Conservation (phyloP, 2,329 filamentous ascomycete genomes). For the Arthroderma sp. region DNA sequence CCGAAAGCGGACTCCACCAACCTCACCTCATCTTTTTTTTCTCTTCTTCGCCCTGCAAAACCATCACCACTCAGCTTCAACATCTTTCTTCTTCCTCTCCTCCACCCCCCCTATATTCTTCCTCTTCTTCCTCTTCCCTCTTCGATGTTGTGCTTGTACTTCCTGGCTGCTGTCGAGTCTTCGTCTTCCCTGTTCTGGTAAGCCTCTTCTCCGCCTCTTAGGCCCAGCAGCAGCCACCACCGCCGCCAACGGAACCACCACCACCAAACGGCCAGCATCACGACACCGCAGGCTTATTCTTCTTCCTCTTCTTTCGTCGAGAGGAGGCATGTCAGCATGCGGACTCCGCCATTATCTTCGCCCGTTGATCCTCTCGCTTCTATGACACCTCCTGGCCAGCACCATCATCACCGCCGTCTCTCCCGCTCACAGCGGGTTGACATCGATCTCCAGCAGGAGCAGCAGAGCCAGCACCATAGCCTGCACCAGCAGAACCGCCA, state of each 20-base stretch:
- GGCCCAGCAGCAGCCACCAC: background rate
- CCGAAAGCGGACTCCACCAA: conserved; percentile 2
- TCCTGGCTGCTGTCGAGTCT: background rate
- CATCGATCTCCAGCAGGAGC: conserved; percentile 7
- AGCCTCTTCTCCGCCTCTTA: background rate
- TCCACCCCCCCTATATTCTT: too few relatives aligned
- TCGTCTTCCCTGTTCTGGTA: background rate
- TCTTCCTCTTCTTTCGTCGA: conserved; percentile 8
- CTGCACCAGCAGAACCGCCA: background rate
- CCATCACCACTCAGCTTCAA: background rate
- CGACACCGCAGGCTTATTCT: too few relatives aligned
- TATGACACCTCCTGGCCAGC: conserved; percentile 8
- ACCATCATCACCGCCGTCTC: conserved; percentile 10
- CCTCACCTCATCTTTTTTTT: background rate
- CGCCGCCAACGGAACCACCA: background rate
- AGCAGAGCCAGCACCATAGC: background rate
- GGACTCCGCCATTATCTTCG: conserved; percentile 31
- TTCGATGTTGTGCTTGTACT: too few relatives aligned
- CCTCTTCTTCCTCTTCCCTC: background rate
- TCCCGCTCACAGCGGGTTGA: background rate
- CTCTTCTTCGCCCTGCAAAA: background rate
- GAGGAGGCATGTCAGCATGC: conserved; percentile 30
- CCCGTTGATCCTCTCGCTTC: conserved; percentile 28
- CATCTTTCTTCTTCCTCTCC: too few relatives aligned
- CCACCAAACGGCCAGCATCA: background rate